Evolutionary conservation across 2,329 filamentous ascomycete species (phyloP).

Genomic region (Lachnellula occidentalis): DNA sequence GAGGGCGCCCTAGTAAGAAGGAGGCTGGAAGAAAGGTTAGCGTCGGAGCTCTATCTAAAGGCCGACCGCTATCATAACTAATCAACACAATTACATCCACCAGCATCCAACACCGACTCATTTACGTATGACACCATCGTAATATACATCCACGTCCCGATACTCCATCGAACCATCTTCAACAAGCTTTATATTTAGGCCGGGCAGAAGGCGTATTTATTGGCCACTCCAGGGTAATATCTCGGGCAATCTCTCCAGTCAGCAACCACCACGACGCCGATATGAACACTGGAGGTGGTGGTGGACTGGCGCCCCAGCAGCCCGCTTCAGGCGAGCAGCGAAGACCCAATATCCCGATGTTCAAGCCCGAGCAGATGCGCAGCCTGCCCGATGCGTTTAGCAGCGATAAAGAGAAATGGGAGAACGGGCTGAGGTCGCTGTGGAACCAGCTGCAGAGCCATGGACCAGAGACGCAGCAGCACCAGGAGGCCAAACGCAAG

Average conservation of each 20-base stretch:
- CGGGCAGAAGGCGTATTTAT: background rate
- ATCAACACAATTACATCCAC: too few relatives aligned
- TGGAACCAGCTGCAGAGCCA: constrained; percentile 48
- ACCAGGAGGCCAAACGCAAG: constrained; percentile 49
- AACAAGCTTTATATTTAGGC: too few relatives aligned
- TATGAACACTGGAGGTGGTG: constrained; percentile 27
- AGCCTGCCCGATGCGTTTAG: constrained; percentile 35
- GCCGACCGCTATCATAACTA: too few relatives aligned
- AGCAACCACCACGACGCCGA: constrained; percentile 4
- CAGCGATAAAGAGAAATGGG: constrained; percentile 54
- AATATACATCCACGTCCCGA: too few relatives aligned
- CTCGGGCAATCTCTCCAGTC: background rate
- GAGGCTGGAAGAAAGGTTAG: too few relatives aligned
- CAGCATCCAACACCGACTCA: too few relatives aligned
- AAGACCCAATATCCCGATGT: constrained; percentile 20
- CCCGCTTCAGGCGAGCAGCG: constrained; percentile 20
- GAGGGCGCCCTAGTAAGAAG: too few relatives aligned
- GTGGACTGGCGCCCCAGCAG: constrained; percentile 20
- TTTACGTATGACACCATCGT: too few relatives aligned
- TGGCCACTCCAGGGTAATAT: too few relatives aligned
- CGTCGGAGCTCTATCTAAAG: too few relatives aligned
- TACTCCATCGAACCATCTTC: too few relatives aligned
- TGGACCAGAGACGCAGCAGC: constrained; percentile 42
- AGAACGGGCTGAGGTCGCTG: constrained; percentile 47
- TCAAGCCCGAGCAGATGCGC: constrained; percentile 30